Evolutionary conservation across 768 basidiomycete genomes (phyloP).

Genomic region (Pseudohyphozyma bogoriensis): DNA sequence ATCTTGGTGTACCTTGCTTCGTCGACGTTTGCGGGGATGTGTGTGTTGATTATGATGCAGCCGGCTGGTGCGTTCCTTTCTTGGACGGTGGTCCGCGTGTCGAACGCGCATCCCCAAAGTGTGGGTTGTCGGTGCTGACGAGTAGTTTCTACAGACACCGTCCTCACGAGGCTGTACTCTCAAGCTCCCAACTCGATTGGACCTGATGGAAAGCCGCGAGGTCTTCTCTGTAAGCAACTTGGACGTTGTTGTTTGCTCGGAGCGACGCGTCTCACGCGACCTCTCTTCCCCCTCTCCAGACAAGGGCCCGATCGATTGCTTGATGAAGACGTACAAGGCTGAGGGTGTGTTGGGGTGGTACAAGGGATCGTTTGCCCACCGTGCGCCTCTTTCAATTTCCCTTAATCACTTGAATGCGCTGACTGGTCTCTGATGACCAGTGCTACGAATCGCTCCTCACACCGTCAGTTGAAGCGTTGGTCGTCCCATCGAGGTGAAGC

Average conservation of each 20-base stretch:
- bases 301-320: conserved; percentile 84
- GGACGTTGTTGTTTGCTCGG: neutral
- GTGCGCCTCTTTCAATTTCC: too few species aligned
- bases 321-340: conserved; percentile 86
- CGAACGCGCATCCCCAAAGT: neutral
- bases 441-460: conserved; percentile 28
- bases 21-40: conserved; percentile 77
- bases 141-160: conserved; percentile 39
- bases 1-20: conserved; percentile 79
- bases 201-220: conserved; percentile 51
- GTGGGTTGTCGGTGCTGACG: conserved; percentile 10
- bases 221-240: conserved; percentile 22
- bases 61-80: conserved; percentile 54
- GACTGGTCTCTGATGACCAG: too few species aligned
- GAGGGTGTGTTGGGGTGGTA: conserved; percentile 94
- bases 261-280: too few species aligned
- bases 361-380: conserved; percentile 92
- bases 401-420: conserved; percentile 80
- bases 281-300: conserved; percentile 41
- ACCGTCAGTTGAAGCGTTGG: conserved; percentile 8
- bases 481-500: conserved; percentile 3
- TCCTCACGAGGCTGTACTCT: conserved; percentile 90
- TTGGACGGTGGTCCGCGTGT: too few species aligned
- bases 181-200: conserved; percentile 68
- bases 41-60: conserved; percentile 76